Evolutionary conservation across 495 filamentous ascomycete species (phyloP).

Genomic region (Cetradonia linearis): DNA sequence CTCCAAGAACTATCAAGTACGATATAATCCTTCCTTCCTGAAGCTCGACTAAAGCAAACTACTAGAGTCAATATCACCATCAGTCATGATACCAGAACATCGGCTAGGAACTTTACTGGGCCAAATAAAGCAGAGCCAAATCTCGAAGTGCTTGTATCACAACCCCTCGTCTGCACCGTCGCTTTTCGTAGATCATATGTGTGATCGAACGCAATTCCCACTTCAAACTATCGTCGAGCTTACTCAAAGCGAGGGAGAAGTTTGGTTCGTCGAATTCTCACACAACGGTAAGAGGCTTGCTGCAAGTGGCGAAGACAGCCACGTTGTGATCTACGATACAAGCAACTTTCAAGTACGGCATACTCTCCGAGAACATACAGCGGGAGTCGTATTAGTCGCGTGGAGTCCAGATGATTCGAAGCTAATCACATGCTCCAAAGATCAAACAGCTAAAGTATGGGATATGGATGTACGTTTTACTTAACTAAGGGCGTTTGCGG

Average conservation of each 20-base stretch:
- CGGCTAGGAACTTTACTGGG: slow-evolving; percentile 77
- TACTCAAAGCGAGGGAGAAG: slow-evolving; percentile 68
- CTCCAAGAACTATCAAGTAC: slow-evolving; percentile 77
- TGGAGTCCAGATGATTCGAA: slow-evolving; percentile 90
- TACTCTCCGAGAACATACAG: slow-evolving; percentile 51
- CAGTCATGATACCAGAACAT: slow-evolving; percentile 96
- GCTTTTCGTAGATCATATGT: slow-evolving; percentile 79
- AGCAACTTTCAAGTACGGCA: slow-evolving; percentile 54
- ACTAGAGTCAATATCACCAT: slow-evolving; percentile 80
- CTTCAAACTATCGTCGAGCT: slow-evolving; percentile 54
- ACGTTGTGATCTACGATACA: slow-evolving; percentile 76
- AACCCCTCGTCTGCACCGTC: slow-evolving; percentile 70
- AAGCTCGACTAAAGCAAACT: slow-evolving; percentile 3
- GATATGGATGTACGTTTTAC: slow-evolving; percentile 52
- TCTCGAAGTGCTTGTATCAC: slow-evolving; percentile 78
- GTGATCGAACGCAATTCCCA: slow-evolving; percentile 72
- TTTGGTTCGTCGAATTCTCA: slow-evolving; percentile 86
- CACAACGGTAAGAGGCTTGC: slow-evolving; percentile 78
- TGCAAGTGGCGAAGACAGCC: slow-evolving; percentile 63
- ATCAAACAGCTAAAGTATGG: slow-evolving; percentile 69
- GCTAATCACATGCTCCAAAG: slow-evolving; percentile 70
- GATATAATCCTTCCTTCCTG: slow-evolving; percentile 22
- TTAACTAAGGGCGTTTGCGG: not conserved
- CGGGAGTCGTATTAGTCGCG: slow-evolving; percentile 60
- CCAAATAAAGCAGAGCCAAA: slow-evolving; percentile 71